A percentile compares a stretch with the other conserved stretches of the same genome.
phyloP scores from a whole-genome alignment of 1,139 yeast genomes.

The Zygosaccharomyces pseudobailii region DNA sequence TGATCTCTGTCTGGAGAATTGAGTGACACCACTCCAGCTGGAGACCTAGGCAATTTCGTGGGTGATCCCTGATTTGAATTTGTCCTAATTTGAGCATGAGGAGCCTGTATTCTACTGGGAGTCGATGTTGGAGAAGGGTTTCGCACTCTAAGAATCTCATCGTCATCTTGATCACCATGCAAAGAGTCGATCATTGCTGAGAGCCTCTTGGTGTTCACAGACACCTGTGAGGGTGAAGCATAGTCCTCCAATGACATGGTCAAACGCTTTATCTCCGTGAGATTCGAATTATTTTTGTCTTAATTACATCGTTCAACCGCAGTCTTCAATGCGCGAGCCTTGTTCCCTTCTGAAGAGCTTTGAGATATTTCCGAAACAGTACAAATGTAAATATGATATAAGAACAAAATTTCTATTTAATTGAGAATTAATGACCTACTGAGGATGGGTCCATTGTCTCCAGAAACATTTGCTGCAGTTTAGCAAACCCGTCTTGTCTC shows the following conservation, averaged over 20 bases:
- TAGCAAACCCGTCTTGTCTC: conserved; percentile 10
- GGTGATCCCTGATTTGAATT: conserved; percentile 3
- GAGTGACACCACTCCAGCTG: conserved; percentile 12
- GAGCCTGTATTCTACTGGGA: not conserved
- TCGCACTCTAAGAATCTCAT: conserved; percentile 9
- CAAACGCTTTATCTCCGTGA: not conserved
- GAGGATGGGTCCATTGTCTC: conserved; percentile 4
- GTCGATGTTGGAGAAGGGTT: conserved; percentile 8
- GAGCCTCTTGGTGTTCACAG: conserved; percentile 24
- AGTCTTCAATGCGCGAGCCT: not conserved
- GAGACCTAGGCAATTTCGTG: conserved; percentile 7
- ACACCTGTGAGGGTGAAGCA: conserved; percentile 14
- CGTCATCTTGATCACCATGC: conserved; percentile 17
- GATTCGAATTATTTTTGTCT: not conserved
- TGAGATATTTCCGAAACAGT: conserved; percentile 2
- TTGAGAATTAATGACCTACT: not conserved
- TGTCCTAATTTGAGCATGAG: not conserved
- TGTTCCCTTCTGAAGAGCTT: not conserved
- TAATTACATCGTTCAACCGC: not conserved
- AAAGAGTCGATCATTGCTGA: conserved; percentile 32
- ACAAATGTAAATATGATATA: not conserved
- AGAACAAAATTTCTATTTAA: not conserved
- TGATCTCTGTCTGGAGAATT: conserved; percentile 26
- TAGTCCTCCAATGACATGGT: conserved; percentile 8
- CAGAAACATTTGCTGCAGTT: conserved; percentile 9